Base-by-base conservation (phyloP, 2,329 filamentous ascomycete species). In the Fusarium hainanense region DNA sequence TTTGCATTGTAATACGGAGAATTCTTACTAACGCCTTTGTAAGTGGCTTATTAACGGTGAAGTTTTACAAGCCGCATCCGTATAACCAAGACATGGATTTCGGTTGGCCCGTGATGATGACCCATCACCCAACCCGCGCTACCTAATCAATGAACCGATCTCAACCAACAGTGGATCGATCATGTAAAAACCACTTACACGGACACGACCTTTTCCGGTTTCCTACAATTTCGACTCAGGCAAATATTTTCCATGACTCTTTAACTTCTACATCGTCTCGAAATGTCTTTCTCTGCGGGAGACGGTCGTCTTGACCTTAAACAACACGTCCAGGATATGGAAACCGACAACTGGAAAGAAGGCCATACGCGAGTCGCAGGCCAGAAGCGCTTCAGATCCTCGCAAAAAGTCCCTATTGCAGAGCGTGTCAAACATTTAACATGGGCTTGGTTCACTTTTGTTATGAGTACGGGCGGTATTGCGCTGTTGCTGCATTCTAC, bases 381-480 rank as follows among this genome's bases (percentile, higher is more conserved):
- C 14, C 70, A 74, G 14, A 63, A 52, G n/a, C 70, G 60, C 7
- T 66, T 64, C 34, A 66, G 58, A 4, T 63, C 65, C 3, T 42
- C 69, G 3, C 60, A 72, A 3, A 62, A 64, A 8, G 57, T 76
- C 9, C 32, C 63, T 8, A 49, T 75, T 10, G 54, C 55, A 40
- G 69, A 76, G 44, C 74, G 74, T 25, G 40, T 76, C 7, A 68
- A 71, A 12, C 74, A 76, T 30, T 57, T 76, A 25, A 76, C 74
- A 4, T 79, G 77, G 77, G 70, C 75, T 2, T 79, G 76, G 74
- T 79, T 79, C 54, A 76, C 77, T 10, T 72, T 75, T 30, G 73
- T 74, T 40, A 79, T 79, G 78, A 78, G 77, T 10, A 79, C 78
- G 6, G 78, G 78, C 18, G 75, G 74, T 12, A 71, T 79, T 37